phyloP scores from a whole-genome alignment of 1,284 basidiomycete species.

The Naganishia liquefaciens region DNA sequence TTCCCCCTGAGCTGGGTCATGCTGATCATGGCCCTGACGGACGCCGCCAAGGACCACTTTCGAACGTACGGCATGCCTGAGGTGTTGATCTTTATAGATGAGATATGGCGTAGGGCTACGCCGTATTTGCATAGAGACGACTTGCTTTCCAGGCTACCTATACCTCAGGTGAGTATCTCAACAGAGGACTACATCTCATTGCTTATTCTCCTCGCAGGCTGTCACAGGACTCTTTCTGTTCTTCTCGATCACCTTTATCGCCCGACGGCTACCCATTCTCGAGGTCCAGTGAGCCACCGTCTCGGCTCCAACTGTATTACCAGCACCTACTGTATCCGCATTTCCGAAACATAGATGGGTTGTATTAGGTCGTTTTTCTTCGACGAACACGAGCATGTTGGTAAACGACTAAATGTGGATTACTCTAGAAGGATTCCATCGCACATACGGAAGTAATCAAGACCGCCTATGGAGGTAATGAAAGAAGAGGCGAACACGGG shows the following conservation, averaged over 20 bases:
- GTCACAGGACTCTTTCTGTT: conserved; percentile 4
- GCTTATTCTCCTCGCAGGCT: not conserved
- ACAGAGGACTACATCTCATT: too few relatives aligned
- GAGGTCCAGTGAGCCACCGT: not conserved
- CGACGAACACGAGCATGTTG: not conserved
- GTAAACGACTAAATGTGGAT: too few relatives aligned
- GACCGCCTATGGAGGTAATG: too few relatives aligned
- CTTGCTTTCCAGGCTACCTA: conserved; percentile 12
- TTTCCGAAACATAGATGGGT: conserved; percentile 2
- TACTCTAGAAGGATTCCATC: too few relatives aligned
- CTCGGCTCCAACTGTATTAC: not conserved
- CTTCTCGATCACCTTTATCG: conserved; percentile 11
- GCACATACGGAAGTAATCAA: too few relatives aligned
- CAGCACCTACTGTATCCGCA: not conserved
- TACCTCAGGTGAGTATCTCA: conserved; percentile 11
- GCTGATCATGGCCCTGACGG: conserved; percentile 35
- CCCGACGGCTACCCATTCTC: not conserved
- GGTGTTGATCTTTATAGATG: not conserved
- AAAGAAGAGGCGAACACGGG: too few relatives aligned
- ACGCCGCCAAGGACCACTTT: conserved; percentile 21
- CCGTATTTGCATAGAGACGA: conserved; percentile 18
- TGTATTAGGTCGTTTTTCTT: not conserved
- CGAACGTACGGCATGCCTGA: conserved; percentile 17
- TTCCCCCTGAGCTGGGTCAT: conserved; percentile 39
- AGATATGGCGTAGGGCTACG: conserved; percentile 8